Evolutionary conservation across 768 basidiomycete species (phyloP).

Genomic region (Phanerochaete sordida): DNA sequence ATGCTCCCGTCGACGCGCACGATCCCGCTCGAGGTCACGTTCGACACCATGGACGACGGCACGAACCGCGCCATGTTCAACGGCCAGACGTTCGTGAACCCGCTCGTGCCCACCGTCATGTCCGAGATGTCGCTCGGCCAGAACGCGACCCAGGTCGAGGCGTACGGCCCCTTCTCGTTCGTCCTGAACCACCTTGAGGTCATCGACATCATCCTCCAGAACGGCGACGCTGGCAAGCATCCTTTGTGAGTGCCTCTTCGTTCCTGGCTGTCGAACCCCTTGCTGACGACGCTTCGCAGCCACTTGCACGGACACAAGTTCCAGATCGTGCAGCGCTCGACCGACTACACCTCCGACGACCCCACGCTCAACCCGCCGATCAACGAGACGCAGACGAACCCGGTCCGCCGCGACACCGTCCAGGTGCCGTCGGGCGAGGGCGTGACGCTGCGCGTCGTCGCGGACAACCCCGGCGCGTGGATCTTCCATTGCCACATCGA

Average conservation of each 20-base stretch:
- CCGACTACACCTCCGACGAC: conserved; percentile 72
- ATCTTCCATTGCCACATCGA: conserved; percentile 84
- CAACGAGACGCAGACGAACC: conserved; percentile 77
- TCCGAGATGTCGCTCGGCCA: conserved; percentile 72
- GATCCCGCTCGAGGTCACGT: conserved; percentile 67
- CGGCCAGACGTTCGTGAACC: conserved; percentile 61
- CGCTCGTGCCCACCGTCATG: conserved; percentile 73
- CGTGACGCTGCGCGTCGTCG: conserved; percentile 72
- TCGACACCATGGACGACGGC: conserved; percentile 84
- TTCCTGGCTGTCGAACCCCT: not conserved
- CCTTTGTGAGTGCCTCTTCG: conserved; percentile 61
- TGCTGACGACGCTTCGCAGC: conserved; percentile 36
- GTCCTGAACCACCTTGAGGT: conserved; percentile 73
- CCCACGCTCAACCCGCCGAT: conserved; percentile 77
- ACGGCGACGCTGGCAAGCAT: conserved; percentile 71
- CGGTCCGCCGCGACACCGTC: conserved; percentile 89
- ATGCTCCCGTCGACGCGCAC: conserved; percentile 51
- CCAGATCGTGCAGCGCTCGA: conserved; percentile 71
- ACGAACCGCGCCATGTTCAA: conserved; percentile 81
- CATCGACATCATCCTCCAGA: conserved; percentile 74
- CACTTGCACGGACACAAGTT: conserved; percentile 89
- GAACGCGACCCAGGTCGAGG: conserved; percentile 59
- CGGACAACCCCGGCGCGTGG: conserved; percentile 94
- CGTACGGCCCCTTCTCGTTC: conserved; percentile 81
- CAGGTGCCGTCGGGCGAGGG: conserved; percentile 65